phyloP scores from a whole-genome alignment of 148 eudicot genomes.

The Camellia japonica region DNA sequence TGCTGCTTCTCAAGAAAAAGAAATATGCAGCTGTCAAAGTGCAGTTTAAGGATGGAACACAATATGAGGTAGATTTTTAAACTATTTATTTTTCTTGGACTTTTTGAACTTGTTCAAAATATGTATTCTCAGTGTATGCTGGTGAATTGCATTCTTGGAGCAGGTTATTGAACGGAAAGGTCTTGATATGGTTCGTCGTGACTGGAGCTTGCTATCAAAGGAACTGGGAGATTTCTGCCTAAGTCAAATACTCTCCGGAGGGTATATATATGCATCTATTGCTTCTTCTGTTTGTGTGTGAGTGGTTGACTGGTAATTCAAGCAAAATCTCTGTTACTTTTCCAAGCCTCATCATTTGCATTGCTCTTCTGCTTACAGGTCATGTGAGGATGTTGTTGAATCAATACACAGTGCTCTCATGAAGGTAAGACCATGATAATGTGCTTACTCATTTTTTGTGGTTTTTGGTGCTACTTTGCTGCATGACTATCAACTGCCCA shows the following conservation, averaged over 20 bases:
- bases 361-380: conserved; percentile 46
- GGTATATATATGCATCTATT: conserved; percentile 38
- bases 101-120: conserved; percentile 10
- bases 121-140: neutral
- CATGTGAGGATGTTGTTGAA: conserved; percentile 97
- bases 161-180: conserved; percentile 95
- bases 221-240: conserved; percentile 93
- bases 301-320: neutral
- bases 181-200: conserved; percentile 99
- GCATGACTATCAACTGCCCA: neutral
- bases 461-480: neutral
- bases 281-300: neutral
- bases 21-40: conserved; percentile 98
- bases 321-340: neutral
- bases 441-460: neutral
- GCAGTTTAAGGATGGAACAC: conserved; percentile 67
- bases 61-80: conserved; percentile 58
- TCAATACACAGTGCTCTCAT: conserved; percentile 75
- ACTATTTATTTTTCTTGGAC: conserved; percentile 10
- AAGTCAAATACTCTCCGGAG: conserved; percentile 87
- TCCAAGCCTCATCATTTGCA: neutral
- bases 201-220: conserved; percentile 96
- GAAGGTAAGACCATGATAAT: conserved; percentile 50
- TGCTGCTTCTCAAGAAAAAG: conserved; percentile 96
- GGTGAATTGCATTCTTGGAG: conserved; percentile 17